These are phyloP conservation scores for Phragmites australis DNA, from an alignment of 176 grass and related monocot species.

Conservation along the genomic window DNA sequence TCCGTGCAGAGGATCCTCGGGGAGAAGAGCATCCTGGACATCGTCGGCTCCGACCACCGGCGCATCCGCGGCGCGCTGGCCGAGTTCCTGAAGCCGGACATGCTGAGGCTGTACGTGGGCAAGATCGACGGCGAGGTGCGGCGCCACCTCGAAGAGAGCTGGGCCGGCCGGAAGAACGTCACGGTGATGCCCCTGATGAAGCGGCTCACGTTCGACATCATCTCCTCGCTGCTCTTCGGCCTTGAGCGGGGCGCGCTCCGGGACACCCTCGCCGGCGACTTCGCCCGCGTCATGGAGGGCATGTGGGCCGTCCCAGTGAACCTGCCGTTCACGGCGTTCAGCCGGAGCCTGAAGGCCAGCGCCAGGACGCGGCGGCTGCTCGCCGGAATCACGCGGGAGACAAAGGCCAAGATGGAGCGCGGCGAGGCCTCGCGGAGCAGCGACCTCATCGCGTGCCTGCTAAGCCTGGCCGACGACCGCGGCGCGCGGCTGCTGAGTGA, in stretches of 20 bases:
- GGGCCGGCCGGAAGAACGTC: background rate
- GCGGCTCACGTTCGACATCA: conserved; percentile 52
- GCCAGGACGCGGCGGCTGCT: background rate
- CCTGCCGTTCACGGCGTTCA: conserved; percentile 50
- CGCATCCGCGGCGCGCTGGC: conserved; percentile 44
- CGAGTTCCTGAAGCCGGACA: conserved; percentile 57
- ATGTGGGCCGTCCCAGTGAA: conserved; percentile 41
- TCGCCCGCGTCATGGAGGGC: background rate
- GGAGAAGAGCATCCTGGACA: conserved; percentile 33
- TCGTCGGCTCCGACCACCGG: conserved; percentile 44
- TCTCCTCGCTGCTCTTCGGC: conserved; percentile 43
- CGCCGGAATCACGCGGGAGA: background rate
- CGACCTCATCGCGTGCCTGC: conserved; percentile 50
- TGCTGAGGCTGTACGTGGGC: conserved; percentile 48
- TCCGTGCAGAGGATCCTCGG: conserved; percentile 40
- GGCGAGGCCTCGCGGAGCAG: conserved; percentile 5
- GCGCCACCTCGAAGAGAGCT: conserved; percentile 44
- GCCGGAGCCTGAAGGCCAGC: conserved; percentile 29
- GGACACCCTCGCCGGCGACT: conserved; percentile 33
- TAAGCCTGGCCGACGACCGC: background rate
- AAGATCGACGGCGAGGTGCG: conserved; percentile 54
- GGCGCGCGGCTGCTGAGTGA: conserved; percentile 32
- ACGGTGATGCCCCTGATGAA: conserved; percentile 54
- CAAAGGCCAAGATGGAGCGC: conserved; percentile 11
- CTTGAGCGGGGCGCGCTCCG: background rate